These are phyloP conservation scores for Saccharomycopsis amapae DNA, from an alignment of 805 yeast genomes.

Conservation along the genomic window DNA sequence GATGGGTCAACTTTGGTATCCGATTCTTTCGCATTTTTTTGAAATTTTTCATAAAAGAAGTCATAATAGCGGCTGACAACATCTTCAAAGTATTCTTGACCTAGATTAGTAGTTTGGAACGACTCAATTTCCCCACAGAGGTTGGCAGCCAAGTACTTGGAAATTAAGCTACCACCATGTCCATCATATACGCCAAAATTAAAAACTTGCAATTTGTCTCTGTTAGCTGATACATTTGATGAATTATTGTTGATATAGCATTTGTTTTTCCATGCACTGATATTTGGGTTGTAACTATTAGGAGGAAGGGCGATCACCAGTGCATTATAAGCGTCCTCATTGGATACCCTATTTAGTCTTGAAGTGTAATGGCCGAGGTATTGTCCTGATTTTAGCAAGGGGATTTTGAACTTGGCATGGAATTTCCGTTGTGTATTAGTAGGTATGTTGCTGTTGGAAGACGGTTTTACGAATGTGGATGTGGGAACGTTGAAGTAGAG, in stretches of 20 bases:
- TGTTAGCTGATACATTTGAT: too few species aligned
- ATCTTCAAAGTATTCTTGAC: constrained; percentile 32
- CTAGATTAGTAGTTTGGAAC: constrained; percentile 27
- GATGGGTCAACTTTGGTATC: background rate
- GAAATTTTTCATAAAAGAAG: constrained; percentile 36
- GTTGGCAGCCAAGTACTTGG: constrained; percentile 48
- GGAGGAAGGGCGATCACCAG: constrained; percentile 47
- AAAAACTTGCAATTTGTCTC: constrained; percentile 38
- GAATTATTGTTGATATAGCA: background rate
- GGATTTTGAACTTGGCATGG: constrained; percentile 23
- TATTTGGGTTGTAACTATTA: background rate
- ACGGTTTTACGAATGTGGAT: background rate
- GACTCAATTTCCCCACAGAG: constrained; percentile 49
- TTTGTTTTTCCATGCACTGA: background rate
- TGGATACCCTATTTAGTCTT: constrained; percentile 66
- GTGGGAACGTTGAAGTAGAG: background rate
- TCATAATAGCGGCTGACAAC: constrained; percentile 49
- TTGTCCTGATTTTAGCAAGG: constrained; percentile 50
- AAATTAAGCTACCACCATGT: constrained; percentile 82
- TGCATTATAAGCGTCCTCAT: constrained; percentile 77
- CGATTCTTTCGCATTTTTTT: background rate
- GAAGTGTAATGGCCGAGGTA: constrained; percentile 73
- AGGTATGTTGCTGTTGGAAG: too few species aligned
- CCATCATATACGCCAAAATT: constrained; percentile 84
- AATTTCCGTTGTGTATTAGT: background rate